A percentile compares a stretch with the other conserved stretches of the same genome.
phyloP scores from a whole-genome alignment of 176 grass and related monocot genomes.

The Cymbopogon citratus region DNA sequence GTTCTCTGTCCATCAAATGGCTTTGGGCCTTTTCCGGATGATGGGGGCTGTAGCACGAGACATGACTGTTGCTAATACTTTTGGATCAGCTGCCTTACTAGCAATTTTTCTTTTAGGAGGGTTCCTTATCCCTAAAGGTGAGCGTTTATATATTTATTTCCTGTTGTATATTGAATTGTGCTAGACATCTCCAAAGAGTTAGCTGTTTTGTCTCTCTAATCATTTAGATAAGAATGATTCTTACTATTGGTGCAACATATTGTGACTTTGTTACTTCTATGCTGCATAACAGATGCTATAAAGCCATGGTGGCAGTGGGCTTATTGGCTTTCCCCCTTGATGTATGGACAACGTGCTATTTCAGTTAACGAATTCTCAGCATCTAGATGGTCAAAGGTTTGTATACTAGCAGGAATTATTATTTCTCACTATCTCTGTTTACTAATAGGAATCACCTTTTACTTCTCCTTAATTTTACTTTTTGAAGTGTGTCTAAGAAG shows the following conservation, averaged over 20 bases:
- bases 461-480: neutral
- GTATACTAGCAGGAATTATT: neutral
- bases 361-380: constrained; percentile 69
- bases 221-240: neutral
- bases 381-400: constrained; percentile 54
- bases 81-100: constrained; percentile 53
- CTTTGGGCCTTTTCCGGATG: constrained; percentile 66
- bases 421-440: neutral
- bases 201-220: neutral
- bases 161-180: neutral
- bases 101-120: constrained; percentile 63
- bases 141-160: neutral
- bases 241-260: neutral
- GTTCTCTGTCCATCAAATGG: constrained; percentile 80
- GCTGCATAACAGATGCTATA: constrained; percentile 37
- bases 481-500: neutral
- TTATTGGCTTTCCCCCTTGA: constrained; percentile 71
- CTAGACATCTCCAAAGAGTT: neutral
- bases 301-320: constrained; percentile 71
- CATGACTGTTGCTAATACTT: constrained; percentile 57
- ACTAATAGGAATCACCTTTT: neutral
- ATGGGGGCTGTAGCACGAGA: constrained; percentile 70
- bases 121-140: constrained; percentile 73
- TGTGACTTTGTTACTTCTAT: neutral
- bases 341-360: constrained; percentile 66